Base-by-base conservation (phyloP, 495 filamentous ascomycete species). In the Eremomyces bilateralis region DNA sequence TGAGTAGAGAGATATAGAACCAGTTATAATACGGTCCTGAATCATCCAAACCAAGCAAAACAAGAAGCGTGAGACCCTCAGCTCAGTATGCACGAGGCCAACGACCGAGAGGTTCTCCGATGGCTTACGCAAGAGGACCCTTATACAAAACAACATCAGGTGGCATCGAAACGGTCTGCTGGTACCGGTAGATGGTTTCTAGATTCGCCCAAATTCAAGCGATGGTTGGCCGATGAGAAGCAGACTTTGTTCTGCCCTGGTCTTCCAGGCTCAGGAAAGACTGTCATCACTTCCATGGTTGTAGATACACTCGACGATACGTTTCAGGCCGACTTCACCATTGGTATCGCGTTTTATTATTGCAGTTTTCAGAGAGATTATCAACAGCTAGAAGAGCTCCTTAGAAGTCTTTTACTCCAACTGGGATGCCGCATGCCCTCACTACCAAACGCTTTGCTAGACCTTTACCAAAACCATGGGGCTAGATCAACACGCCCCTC, bases 171-270 rank as follows among this genome's bases (percentile, higher is more conserved):
- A n/a, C n/a, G n/a, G n/a, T n/a, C n/a, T n/a, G 35, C 44, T 17
- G 59, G 48, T 11, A 59, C 59, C 2, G 53, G 52, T 6, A 42
- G 44, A 20, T 62, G 59, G 58, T 52, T 62, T 29, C 36, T 61
- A 1, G 35, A 54, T 6, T 51, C 49, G 0, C 3, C 29, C 4
- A 49, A 57, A 20, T 57, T 56, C 36, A 42, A 50, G 15, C 35
- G 38, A 6, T 63, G 55, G 56, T 32, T 44, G 4, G 13, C 45
- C 11, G 43, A 34, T 15, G 12, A 21, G 3, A 47, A 44, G 15
- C 25, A 44, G 16, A 51, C 44, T 4, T 34, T 57, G 6, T 51
- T 53, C 38, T 56, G 51, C 44, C 45, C 47, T 11, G 58, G 57
- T 0, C 52, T 55, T 15, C 59, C 55, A 34, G 41, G 44, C 18